Base-by-base conservation (phyloP, 768 basidiomycete species). In the Myochromella boudieri region DNA sequence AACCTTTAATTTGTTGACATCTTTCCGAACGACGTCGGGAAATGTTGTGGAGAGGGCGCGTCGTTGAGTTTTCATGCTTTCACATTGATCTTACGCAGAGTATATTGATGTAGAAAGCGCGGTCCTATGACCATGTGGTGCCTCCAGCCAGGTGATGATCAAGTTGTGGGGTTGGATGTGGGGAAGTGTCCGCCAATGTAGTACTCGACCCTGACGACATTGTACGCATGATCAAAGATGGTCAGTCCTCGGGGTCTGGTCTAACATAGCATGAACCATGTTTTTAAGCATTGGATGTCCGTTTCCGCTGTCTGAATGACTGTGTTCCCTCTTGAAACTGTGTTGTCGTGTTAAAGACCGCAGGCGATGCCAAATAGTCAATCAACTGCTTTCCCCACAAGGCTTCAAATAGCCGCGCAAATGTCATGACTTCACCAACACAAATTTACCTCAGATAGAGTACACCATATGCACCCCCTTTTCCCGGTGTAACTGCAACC, bases 61-160 rank as follows among this genome's bases (percentile, higher is more conserved):
- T 53, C 41, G 53, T 52, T 58, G 54, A 57, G 57, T 53, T 54
- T n/a, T 51, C 34, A 55, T 36, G 42, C 46, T 52, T 53, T 46
- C 36, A n/a, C n/a, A 38, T 40, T 49, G 33, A 29, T 48, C 36
- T n/a, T 51, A 31, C 24, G 21, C 38, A 41, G 46, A 41, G 48
- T 47, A 20, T 46, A 54, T 57, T 54, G 44, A 57, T 54, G 34
- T 11, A 29, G 21, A 43, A 27, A 46, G 11, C 22, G 49, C 41
- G 45, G 49, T 37, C 32, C 43, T n/a, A 8, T 18, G 33, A 31
- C 32, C 29, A 48, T 31, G 42, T 34, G 44, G 25, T 18, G 25
- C 47, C 33, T 49, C 33, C 24, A 29, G 37, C 15, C 43, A 46
- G 52, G 43, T 50, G 44, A 20, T 17, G 11, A 14, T 32, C 17